Evolutionary conservation across 192 early-diverging fungal genomes (phyloP), one percentile per base, ranked within the genome.

Genomic region (Coemansia sp.): DNA sequence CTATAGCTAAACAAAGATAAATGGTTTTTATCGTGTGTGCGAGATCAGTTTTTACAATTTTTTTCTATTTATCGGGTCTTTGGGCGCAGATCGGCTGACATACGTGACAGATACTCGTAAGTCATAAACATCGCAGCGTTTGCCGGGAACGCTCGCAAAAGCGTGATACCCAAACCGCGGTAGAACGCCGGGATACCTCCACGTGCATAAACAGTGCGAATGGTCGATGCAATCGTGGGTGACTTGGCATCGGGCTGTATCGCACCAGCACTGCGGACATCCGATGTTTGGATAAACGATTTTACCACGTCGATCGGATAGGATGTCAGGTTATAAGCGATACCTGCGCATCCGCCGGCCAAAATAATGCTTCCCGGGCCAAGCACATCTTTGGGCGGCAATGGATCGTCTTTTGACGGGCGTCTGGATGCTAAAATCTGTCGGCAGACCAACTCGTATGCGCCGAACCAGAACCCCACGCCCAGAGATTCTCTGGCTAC

Each of bases 231-330:
- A 74, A 94, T 94, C 0, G 87, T 85, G 3, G 70, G 52, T 4
- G 58, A 59, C 52, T 62, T 32, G 5, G 58, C 54, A 1, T 52
- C n/a, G 52, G 37, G 33, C 53, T 57, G 55, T 4, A 6, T 8
- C 4, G 28, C 33, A 17, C 51, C 53, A 6, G 58, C 34, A 5
- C 62, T 54, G 15, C 74, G 58, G 15, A 89, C 71, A 58, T 90
- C 90, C 38, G 89, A 91, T 2, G 94, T 96, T 76, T 99, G 97
- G 86, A 96, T 94, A 36, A 91, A 90, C 51, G 89, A 91, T 81
- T 99, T 99, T 72, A 99, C 88, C 8, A 93, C 90, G 70, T 99
- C 97, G 8, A 93, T 93, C 3, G 97, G 97, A 73, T 95, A 99
- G 35, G 95, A 85, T 15, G 89, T 85, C 38, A 88, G 75, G 71